A percentile compares a stretch with the other conserved stretches of the same genome.
phyloP scores from a whole-genome alignment of 768 basidiomycete species.

The Leucocoprinus leucothites region DNA sequence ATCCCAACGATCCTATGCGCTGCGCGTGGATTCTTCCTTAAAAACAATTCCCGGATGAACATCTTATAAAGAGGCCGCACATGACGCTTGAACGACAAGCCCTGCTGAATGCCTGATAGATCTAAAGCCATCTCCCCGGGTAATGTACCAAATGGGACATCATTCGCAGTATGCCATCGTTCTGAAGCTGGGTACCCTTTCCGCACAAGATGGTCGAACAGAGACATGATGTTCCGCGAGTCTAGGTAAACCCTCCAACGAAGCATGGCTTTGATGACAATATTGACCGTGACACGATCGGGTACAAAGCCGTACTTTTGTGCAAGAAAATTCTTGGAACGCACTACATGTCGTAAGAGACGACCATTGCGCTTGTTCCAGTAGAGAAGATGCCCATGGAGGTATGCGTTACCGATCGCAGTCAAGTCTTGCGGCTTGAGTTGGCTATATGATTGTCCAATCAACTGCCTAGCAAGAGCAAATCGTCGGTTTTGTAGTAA shows the following conservation, averaged over 20 bases:
- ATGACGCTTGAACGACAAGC: conserved; percentile 55
- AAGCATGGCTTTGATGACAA: conserved; percentile 60
- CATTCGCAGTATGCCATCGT: conserved; percentile 23
- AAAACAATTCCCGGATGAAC: conserved; percentile 65
- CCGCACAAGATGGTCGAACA: conserved; percentile 66
- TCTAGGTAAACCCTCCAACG: conserved; percentile 46
- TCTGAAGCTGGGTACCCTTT: conserved; percentile 52
- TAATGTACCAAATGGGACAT: conserved; percentile 45
- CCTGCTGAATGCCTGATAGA: conserved; percentile 35
- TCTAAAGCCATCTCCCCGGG: conserved; percentile 18
- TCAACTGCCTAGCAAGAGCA: conserved; percentile 41
- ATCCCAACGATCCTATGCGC: conserved; percentile 54
- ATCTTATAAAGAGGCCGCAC: conserved; percentile 69
- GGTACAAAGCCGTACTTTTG: conserved; percentile 47
- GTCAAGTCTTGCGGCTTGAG: conserved; percentile 34
- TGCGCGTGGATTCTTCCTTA: conserved; percentile 49
- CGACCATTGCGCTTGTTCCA: conserved; percentile 37
- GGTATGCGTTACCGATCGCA: conserved; percentile 52
- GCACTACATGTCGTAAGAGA: conserved; percentile 40
- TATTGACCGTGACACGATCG: conserved; percentile 70
- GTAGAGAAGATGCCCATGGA: conserved; percentile 39
- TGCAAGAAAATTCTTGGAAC: conserved; percentile 39
- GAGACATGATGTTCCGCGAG: conserved; percentile 36
- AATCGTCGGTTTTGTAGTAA: conserved; percentile 40
- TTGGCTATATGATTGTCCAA: conserved; percentile 24